Percentiles rank a stretch among this genome's conserved stretches.
phyloP scores from a whole-genome alignment of 2,329 filamentous ascomycete species.

The Oidium heveae region DNA sequence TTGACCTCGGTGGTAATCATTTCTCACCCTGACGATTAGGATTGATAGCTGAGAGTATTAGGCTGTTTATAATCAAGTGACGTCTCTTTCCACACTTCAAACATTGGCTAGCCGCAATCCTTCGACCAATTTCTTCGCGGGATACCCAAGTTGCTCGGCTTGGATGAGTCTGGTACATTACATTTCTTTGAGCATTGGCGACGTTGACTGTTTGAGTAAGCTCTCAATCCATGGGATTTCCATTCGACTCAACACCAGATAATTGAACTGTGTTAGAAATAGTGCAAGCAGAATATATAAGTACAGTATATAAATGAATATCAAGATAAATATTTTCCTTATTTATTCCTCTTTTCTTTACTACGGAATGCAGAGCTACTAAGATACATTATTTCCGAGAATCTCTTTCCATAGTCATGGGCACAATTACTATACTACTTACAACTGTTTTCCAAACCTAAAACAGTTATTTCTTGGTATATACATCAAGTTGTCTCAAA shows the following conservation, averaged over 20 bases:
- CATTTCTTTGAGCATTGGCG: not conserved
- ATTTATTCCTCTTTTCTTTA: no score
- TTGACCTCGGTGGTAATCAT: not conserved
- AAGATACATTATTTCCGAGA: no score
- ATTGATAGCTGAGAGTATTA: not conserved
- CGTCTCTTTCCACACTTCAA: not conserved
- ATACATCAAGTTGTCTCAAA: no score
- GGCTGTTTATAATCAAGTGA: not conserved
- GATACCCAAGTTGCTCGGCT: not conserved
- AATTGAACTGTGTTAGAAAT: no score
- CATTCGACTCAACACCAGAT: not conserved
- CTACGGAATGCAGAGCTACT: no score
- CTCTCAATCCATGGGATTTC: not conserved
- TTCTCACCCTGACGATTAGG: not conserved
- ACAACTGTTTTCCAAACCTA: no score
- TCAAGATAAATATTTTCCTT: no score
- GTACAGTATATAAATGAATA: no score
- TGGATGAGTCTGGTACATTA: not conserved
- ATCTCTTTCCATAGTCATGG: no score
- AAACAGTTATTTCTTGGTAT: no score
- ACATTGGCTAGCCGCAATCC: not conserved
- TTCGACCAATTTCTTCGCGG: not conserved
- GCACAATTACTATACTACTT: no score
- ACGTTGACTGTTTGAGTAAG: not conserved
- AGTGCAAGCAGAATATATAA: no score